Evolutionary conservation across 2,329 filamentous ascomycete species (phyloP), one percentile per base, ranked within the genome.

Genomic region (Huntiella decipiens): DNA sequence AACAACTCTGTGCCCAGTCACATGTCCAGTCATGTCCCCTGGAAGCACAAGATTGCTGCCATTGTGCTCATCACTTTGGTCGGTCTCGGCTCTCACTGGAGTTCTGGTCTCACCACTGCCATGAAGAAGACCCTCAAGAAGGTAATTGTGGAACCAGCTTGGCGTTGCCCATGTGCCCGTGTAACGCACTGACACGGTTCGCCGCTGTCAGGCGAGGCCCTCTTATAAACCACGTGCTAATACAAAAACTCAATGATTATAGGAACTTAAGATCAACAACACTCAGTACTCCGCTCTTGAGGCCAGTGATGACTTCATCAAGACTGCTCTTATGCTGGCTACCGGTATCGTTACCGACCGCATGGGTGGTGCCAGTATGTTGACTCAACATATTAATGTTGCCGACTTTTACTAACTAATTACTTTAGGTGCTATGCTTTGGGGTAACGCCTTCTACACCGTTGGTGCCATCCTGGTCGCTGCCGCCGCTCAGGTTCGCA

Each of bases 71-170:
- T 72, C 2, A 67, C 65, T 11, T 56, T 64, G 46, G 73, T 77
- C 51, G 71, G 73, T 1, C 77, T 77, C 52, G 73, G 73, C 0
- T 70, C 70, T 0, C 66, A 68, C 16, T 77, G 73, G 72, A 74
- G 71, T 51, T 63, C 63, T n/a, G 71, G 73, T 1, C 68, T 77
- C 1, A 75, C 71, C 0, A 68, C 69, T 7, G 73, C 73, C 1
- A 69, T 77, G 65, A 77, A 77, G 54, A 71, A 61, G 13, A 76
- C 71, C 0, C 56, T 77, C 19, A 77, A 77, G 51, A 75, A 74
- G 63, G 57, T 51, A 51, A 2, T 44, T 42, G 28, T 28, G 22
- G 22, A 28, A 28, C 22, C 8, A 4, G 22, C 22, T 10, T 32
- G 3, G 1, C 13, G 13, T 32, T n/a, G 1, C 31, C 40, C 22